phyloP scores from a whole-genome alignment of 345 rosid species.

The Balakata baccata region DNA sequence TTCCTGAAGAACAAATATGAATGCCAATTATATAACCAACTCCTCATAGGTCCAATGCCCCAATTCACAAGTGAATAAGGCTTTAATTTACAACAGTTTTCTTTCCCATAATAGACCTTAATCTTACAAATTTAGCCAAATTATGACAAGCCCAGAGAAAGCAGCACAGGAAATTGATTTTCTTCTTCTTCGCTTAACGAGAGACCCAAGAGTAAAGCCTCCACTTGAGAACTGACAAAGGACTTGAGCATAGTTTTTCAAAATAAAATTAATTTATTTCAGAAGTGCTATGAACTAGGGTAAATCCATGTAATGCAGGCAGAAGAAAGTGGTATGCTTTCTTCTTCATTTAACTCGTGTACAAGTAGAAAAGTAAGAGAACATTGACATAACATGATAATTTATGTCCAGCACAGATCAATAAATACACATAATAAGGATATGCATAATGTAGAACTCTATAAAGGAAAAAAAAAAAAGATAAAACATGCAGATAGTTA shows the following conservation, averaged over 20 bases:
- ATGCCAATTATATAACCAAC: neutral
- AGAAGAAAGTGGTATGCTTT: neutral
- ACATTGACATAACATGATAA: neutral
- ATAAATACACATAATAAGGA: neutral
- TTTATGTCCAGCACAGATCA: neutral
- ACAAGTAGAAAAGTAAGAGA: neutral
- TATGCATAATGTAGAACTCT: neutral
- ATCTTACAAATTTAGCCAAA: neutral
- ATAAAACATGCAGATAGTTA: neutral
- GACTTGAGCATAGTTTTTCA: neutral
- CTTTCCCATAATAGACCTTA: neutral
- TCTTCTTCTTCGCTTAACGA: neutral
- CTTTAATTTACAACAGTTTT: neutral
- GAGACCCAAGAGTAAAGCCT: neutral
- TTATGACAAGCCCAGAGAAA: neutral
- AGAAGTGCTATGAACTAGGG: neutral
- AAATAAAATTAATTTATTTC: neutral
- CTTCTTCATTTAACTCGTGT: neutral
- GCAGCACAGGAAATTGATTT: neutral
- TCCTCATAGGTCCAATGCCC: neutral
- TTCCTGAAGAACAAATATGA: neutral
- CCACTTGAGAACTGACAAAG: neutral
- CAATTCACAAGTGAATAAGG: slow-evolving; percentile 4
- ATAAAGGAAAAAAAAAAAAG: neutral
- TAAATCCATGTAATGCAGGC: neutral